Base-by-base conservation (phyloP, 805 yeast genomes). In the Candida succiphila region DNA sequence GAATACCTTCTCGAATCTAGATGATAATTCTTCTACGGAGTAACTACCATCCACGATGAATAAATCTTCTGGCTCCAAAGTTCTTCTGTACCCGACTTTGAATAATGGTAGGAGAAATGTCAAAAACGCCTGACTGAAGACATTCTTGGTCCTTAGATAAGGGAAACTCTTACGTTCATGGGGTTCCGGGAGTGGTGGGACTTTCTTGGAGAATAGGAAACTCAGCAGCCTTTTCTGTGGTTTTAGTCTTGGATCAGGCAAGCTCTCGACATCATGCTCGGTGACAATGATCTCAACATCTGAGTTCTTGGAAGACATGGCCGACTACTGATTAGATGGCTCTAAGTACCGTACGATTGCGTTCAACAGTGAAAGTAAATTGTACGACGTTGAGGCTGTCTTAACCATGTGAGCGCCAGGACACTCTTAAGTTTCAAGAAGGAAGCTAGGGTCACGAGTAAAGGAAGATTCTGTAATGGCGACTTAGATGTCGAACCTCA, bases 91-190 rank as follows among this genome's bases (percentile, higher is more conserved):
- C 7, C 94, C 92, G 7, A 70, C 68, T 17, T 57, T 56, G 62
- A 84, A 54, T 21, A 82, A 43, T 1, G 89, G 89, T 15, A 56
- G 34, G 25, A 80, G 60, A 92, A 92, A 83, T 66, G 76, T 63
- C 48, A 79, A 75, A 40, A 75, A 69, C 0, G 63, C 30, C 42
- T 56, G 56, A 12, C 66, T 63, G 9, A 75, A 34, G n/a, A 61
- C 32, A 32, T 66, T 66, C n/a, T n/a, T n/a, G n/a, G 67, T 60
- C 9, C 47, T 41, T 20, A 44, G 37, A 33, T 51, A 57, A 0
- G 81, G 82, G 46, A 60, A 75, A 5, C 43, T 47, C 12, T 36
- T 47, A 35, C 83, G 51, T 39, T 74, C 77, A 2, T 67, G 69
- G 16, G 65, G 67, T 1, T 58, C 39, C 0, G 82, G 80, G 0